Conservation (phyloP, 75 land plant species). For the Pinus albicaulis region DNA sequence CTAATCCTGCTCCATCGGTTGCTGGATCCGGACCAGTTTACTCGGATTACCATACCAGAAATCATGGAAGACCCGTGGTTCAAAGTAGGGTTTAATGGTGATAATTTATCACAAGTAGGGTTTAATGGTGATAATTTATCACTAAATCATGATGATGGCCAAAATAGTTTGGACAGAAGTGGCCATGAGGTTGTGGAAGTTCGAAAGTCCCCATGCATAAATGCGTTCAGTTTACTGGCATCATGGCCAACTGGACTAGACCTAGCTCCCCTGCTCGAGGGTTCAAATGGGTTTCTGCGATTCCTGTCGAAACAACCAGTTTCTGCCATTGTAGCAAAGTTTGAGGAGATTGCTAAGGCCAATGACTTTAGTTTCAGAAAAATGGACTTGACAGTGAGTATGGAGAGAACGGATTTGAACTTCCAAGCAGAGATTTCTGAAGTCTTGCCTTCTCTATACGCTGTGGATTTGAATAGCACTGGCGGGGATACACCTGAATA, state of each 20-base stretch:
- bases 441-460: conserved; percentile 19
- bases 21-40: conserved; percentile 32
- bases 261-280: conserved; percentile 23
- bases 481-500: conserved; percentile 35
- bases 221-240: conserved; percentile 33
- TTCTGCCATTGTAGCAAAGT: conserved; percentile 15
- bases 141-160: too few relatives aligned
- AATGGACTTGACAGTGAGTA: conserved; percentile 13
- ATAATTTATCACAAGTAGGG: not conserved
- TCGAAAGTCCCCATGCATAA: conserved; percentile 4
- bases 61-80: conserved; percentile 14
- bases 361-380: conserved; percentile 19
- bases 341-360: conserved; percentile 13
- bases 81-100: not conserved
- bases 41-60: conserved; percentile 18
- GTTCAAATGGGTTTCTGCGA: too few relatives aligned
- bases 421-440: conserved; percentile 34
- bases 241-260: conserved; percentile 19
- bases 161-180: not conserved
- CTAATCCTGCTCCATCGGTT: conserved; percentile 11
- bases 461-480: conserved; percentile 31
- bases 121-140: not conserved
- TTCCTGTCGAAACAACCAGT: not conserved
- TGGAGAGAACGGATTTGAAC: conserved; percentile 6
- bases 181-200: not conserved